phyloP scores from a whole-genome alignment of 495 filamentous ascomycete genomes.

The Tuber umbilicatum region DNA sequence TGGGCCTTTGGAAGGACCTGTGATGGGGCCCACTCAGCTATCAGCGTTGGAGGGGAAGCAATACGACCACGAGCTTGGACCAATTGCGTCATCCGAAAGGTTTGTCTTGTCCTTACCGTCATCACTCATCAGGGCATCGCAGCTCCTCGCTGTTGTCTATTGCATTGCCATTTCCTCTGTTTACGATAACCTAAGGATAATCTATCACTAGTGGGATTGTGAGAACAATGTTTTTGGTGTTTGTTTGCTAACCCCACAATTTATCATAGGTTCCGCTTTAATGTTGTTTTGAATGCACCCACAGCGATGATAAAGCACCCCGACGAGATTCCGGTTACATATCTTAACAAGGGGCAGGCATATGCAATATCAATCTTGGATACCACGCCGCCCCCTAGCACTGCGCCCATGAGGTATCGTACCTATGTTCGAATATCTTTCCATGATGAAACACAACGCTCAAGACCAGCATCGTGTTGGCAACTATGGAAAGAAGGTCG shows the following conservation, averaged over 20 bases:
- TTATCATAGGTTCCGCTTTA: conserved; percentile 75
- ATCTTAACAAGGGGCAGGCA: conserved; percentile 93
- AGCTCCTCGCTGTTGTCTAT: background rate
- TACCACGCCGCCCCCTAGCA: conserved; percentile 50
- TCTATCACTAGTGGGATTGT: conserved; percentile 23
- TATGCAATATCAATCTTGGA: conserved; percentile 78
- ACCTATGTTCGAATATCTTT: conserved; percentile 89
- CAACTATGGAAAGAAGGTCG: conserved; percentile 93
- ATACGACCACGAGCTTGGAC: conserved; percentile 49
- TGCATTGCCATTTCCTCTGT: background rate
- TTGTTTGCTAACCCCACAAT: conserved; percentile 43
- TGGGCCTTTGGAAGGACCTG: conserved; percentile 63
- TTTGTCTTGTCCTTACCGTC: conserved; percentile 27
- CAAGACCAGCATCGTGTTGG: conserved; percentile 78
- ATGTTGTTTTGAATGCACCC: conserved; percentile 81
- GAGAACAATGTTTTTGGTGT: background rate
- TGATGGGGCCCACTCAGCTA: conserved; percentile 49
- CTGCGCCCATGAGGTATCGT: conserved; percentile 57
- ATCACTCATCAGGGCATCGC: background rate
- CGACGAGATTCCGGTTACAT: conserved; percentile 87
- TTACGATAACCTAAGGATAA: background rate
- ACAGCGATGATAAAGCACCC: conserved; percentile 90
- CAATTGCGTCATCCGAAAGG: conserved; percentile 49
- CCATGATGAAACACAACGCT: conserved; percentile 83
- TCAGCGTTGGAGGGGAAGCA: conserved; percentile 48